A percentile compares a stretch with the other conserved stretches of the same genome.
Conservation (phyloP, 495 filamentous ascomycete species). For the Ramalina intermedia region DNA sequence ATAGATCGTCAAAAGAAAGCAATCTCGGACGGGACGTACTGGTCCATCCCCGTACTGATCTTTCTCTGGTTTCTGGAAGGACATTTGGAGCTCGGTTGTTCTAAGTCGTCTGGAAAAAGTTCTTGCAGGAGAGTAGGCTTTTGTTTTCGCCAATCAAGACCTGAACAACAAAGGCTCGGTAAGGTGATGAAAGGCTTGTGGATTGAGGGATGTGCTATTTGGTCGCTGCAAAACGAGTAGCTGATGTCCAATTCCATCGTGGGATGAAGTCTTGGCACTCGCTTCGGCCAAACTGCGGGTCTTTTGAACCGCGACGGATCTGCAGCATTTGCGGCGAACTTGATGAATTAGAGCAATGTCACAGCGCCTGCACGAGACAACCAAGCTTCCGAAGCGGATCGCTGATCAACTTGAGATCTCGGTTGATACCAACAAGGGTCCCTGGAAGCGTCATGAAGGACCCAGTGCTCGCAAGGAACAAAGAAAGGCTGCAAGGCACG, state of each 20-base stretch:
- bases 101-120: background rate
- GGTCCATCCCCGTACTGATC: slow-evolving; percentile 70
- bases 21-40: slow-evolving; percentile 28
- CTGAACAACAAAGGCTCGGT: slow-evolving; percentile 53
- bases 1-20: background rate
- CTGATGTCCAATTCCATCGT: background rate
- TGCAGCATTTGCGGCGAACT: background rate
- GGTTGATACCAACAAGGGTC: slow-evolving; percentile 21
- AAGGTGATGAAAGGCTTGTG: slow-evolving; percentile 63
- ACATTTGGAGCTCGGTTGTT: slow-evolving; percentile 47
- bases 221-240: slow-evolving; percentile 6
- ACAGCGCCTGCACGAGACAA: slow-evolving; percentile 37
- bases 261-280: slow-evolving; percentile 20
- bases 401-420: slow-evolving; percentile 42
- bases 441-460: slow-evolving; percentile 25
- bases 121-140: background rate
- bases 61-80: slow-evolving; percentile 93
- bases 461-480: slow-evolving; percentile 43
- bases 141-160: slow-evolving; percentile 40
- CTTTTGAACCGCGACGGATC: background rate
- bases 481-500: slow-evolving; percentile 39
- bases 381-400: slow-evolving; percentile 47
- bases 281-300: slow-evolving; percentile 3
- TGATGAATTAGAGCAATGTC: slow-evolving; percentile 17
- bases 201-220: slow-evolving; percentile 21